Evolutionary conservation across 1,139 yeast genomes (phyloP), one percentile per base, ranked within the genome.

Genomic region (Scheffersomyces titani): DNA sequence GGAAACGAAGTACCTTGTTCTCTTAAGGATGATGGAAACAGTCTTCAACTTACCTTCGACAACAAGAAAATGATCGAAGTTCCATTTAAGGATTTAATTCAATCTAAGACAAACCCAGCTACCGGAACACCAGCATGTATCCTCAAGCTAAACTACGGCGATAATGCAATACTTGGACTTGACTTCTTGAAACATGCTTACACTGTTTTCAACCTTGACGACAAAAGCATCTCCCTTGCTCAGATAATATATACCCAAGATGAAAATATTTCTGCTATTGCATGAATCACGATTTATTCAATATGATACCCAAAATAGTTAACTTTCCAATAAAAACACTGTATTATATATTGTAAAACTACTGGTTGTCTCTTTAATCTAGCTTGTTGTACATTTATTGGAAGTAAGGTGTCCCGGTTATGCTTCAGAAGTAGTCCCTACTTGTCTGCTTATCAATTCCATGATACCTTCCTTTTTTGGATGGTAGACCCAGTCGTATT

Each of bases 1-100:
- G 65, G 65, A 52, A 74, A 71, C 65, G 61, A 68, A 22, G 71
- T 76, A 36, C 65, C 71, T 22, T 77, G 82, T 59, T 58, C 68
- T 36, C 65, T 74, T 58, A 66, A 67, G 56, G 65, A 64, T 49
- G 57, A 60, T 45, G 71, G 67, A 11, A 70, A 69, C 58, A 61
- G 59, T 55, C 56, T 73, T 48, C 62, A 65, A 20, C 76, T 66
- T 63, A 67, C 68, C 55, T 77, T 77, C 56, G 60, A 68, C 51
- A 63, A 63, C 18, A 60, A 65, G 47, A 56, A 62, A 48, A 63
- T 61, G 40, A 69, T 74, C 49, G 55, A 60, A 21, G 74, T 71
- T 40, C 75, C 76, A 4, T 54, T 72, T 36, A 58, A 67, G 19
- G 70, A 71, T 49, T 60, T 68, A 49, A 57, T 74, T 46, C 50